Evolutionary conservation across 352 stramenopile genomes (phyloP).

Genomic region (Globisporangium solare): DNA sequence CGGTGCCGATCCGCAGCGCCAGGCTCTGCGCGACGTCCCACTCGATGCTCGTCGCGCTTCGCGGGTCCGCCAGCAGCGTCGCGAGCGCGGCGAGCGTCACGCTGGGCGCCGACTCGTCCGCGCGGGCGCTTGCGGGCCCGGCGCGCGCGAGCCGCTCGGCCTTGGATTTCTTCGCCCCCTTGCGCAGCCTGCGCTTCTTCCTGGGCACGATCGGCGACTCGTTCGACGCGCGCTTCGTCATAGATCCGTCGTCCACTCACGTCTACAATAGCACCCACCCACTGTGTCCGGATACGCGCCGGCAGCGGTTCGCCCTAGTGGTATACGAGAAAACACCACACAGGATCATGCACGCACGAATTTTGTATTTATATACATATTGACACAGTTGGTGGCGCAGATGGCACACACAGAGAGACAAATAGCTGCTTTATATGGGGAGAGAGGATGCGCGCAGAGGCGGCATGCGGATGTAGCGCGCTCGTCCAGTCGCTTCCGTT

Average conservation of each 20-base stretch:
- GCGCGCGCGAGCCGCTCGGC: constrained; percentile 18
- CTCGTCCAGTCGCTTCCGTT: background rate
- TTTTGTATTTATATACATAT: background rate
- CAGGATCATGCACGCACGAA: background rate
- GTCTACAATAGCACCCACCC: too few relatives aligned
- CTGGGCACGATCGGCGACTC: background rate
- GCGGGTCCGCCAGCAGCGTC: constrained; percentile 1
- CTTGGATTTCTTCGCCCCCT: constrained; percentile 32
- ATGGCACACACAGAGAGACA: constrained; percentile 12
- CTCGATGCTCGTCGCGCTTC: constrained; percentile 15
- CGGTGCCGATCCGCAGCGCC: constrained; percentile 32
- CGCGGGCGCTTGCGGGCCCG: background rate
- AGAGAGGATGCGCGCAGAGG: background rate
- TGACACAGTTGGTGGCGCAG: constrained; percentile 4
- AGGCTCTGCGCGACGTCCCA: constrained; percentile 65
- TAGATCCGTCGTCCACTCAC: background rate
- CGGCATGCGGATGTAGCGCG: background rate
- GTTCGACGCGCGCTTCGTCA: constrained; percentile 1
- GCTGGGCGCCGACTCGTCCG: background rate
- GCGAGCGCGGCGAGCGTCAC: constrained; percentile 10
- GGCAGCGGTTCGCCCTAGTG: too few relatives aligned
- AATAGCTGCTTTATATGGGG: constrained; percentile 14
- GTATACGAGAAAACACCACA: too few relatives aligned
- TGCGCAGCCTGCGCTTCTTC: constrained; percentile 23
- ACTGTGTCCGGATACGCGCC: too few relatives aligned